A percentile compares a stretch with the other conserved stretches of the same genome.
Evolutionary conservation across 768 basidiomycete species (phyloP).

Genomic region (Naematelia aurantialba): DNA sequence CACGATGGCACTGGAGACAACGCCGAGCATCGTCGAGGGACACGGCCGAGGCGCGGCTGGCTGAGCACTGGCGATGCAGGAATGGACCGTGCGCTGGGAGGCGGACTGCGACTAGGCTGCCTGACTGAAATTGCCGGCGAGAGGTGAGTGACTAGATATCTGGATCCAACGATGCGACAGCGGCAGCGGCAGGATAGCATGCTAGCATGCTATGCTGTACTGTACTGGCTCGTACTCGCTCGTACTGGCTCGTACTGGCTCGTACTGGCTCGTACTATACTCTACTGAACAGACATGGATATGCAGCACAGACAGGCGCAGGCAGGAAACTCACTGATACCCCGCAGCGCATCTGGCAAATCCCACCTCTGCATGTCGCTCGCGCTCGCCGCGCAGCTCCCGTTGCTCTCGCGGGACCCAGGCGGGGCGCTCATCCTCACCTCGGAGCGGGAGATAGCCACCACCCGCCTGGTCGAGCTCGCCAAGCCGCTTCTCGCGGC

Average conservation of each 20-base stretch:
- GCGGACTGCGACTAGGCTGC: constrained; percentile 73
- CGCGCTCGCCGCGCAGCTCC: constrained; percentile 72
- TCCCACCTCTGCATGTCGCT: constrained; percentile 86
- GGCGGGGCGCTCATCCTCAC: constrained; percentile 44
- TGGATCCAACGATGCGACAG: too few relatives aligned
- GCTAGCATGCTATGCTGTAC: too few relatives aligned
- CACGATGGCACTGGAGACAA: too few relatives aligned
- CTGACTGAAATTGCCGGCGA: constrained; percentile 86
- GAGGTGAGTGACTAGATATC: constrained; percentile 59
- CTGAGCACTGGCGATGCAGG: constrained; percentile 71
- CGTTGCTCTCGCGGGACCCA: constrained; percentile 59
- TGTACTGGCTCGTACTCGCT: too few relatives aligned
- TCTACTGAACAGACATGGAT: not conserved
- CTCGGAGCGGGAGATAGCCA: constrained; percentile 46
- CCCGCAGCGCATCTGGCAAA: constrained; percentile 86
- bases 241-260: too few relatives aligned
- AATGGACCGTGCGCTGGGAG: constrained; percentile 69
- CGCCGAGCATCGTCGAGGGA: too few relatives aligned
- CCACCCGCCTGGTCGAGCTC: constrained; percentile 41
- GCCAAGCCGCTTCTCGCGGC: constrained; percentile 21
- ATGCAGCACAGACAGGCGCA: not conserved
- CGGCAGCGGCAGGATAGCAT: too few relatives aligned
- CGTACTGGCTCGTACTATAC: too few relatives aligned
- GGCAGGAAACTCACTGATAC: not conserved
- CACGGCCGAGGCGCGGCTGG: constrained; percentile 49